Base-by-base conservation (phyloP, 257 asterid species). In the Nemophila menziesii region DNA sequence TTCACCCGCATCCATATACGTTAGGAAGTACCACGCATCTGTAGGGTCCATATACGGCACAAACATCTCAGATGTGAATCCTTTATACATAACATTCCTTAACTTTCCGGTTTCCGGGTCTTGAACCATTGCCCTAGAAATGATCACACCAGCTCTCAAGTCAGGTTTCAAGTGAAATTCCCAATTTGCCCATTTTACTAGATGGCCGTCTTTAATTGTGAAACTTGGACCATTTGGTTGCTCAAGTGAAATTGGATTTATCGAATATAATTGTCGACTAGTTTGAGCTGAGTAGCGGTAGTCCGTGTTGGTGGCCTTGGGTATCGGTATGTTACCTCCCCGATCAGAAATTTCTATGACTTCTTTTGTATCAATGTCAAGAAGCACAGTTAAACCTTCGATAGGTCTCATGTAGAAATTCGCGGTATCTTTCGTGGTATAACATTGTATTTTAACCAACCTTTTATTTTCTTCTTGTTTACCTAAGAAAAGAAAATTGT, bases 1-100 rank as follows among this genome's bases (percentile, higher is more conserved):
- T 44, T 80, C 95, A 3, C 95, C 93, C 0, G 92, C 93, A 52
- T 84, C 95, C 95, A 80, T 80, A 33, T 72, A 84, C 0, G 92
- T 53, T 58, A 74, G 77, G 71, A 80, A 84, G 62, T 80, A 82
- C 93, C 93, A 81, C 2, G 72, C 74, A 15, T 81, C 92, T 39
- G 68, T 73, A 2, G 80, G 80, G 43, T 78, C 92, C 96, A 85
- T 85, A 46, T 80, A 84, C 6, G 95, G 93, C 39, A 80, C 93
- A 43, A 74, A 85, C 20, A 85, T 33, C 65, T 85, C 93, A 1
- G 95, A 78, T 0, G 85, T 61, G 12, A 80, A 74, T n/a, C 87
- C 95, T 52, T 80, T 71, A 69, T 84, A 84, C 84, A 84, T 68
- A 23, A 80, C 92, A 26, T 60, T 69, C 61, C 93, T 73, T 71